Percentiles rank a stretch among this genome's conserved stretches.
Evolutionary conservation across 2,329 filamentous ascomycete genomes (phyloP).

Genomic region (Coniella lustricola): DNA sequence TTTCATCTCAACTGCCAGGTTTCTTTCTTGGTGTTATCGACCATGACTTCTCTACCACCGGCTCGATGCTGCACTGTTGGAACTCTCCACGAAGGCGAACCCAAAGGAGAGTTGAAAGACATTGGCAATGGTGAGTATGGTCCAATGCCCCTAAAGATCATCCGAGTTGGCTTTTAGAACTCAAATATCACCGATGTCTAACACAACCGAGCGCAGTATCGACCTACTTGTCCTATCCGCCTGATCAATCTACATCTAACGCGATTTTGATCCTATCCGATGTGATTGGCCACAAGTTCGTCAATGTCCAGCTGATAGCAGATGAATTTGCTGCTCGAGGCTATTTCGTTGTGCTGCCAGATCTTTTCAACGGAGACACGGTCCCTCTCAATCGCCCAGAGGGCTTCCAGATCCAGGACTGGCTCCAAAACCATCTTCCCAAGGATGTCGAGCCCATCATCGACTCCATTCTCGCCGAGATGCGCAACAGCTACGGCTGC

Average conservation of each 20-base stretch:
- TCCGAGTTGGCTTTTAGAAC: too few relatives aligned
- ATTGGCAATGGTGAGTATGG: not conserved
- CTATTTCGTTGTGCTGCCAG: slow-evolving; percentile 54
- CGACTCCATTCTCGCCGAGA: slow-evolving; percentile 25
- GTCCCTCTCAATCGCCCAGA: slow-evolving; percentile 35
- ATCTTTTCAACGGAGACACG: slow-evolving; percentile 51
- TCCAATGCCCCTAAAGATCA: too few relatives aligned
- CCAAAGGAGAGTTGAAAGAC: not conserved
- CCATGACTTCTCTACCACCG: not conserved
- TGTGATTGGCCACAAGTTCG: slow-evolving; percentile 49
- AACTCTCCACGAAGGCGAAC: not conserved
- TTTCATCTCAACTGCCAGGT: too few relatives aligned
- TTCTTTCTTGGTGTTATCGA: not conserved
- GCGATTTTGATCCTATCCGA: slow-evolving; percentile 52
- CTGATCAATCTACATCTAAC: slow-evolving; percentile 43
- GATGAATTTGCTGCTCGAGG: slow-evolving; percentile 57
- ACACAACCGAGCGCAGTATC: not conserved
- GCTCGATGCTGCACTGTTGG: not conserved
- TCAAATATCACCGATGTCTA: not conserved
- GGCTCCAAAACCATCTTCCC: slow-evolving; percentile 27
- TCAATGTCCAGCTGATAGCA: slow-evolving; percentile 37
- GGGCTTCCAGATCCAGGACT: slow-evolving; percentile 28
- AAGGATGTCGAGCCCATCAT: slow-evolving; percentile 28
- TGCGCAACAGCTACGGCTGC: slow-evolving; percentile 23
- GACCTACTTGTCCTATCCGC: slow-evolving; percentile 33